Conservation (phyloP, 805 yeast species). For the Spathaspora gorwiae region DNA sequence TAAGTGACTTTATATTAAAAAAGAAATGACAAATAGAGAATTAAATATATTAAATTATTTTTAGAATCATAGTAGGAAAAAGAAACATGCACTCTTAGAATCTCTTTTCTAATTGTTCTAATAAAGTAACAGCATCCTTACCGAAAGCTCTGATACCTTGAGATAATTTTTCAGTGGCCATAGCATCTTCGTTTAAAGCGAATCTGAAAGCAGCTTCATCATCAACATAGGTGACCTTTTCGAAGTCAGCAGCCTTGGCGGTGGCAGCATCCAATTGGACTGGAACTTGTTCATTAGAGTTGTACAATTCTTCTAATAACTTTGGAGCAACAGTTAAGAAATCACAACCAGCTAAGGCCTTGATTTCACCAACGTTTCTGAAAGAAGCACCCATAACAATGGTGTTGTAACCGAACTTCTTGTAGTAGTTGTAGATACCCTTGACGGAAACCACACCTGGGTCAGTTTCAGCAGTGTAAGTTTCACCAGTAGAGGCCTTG, state of each 20-base stretch:
- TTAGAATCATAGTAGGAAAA: neutral
- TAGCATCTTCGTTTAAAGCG: constrained; percentile 89
- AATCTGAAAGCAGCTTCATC: constrained; percentile 90
- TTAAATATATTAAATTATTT: too few species aligned
- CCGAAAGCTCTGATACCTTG: constrained; percentile 98
- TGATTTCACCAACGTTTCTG: constrained; percentile 95
- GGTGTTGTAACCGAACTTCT: constrained; percentile 93
- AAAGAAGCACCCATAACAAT: constrained; percentile 99
- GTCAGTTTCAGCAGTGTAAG: constrained; percentile 74
- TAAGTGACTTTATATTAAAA: too few species aligned
- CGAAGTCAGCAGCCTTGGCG: constrained; percentile 50
- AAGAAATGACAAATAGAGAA: neutral
- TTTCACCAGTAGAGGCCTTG: constrained; percentile 90
- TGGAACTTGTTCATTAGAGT: constrained; percentile 78
- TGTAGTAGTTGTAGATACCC: constrained; percentile 92
- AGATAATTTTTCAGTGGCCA: constrained; percentile 96
- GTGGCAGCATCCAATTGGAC: constrained; percentile 65
- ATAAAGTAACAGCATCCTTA: constrained; percentile 82
- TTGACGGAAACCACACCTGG: constrained; percentile 96
- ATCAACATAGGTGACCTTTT: constrained; percentile 75
- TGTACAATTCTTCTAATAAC: constrained; percentile 81
- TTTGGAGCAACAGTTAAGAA: constrained; percentile 92
- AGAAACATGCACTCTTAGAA: constrained; percentile 23
- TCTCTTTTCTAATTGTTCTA: constrained; percentile 59
- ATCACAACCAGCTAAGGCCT: constrained; percentile 96